Conservation (phyloP, 768 basidiomycete species). For the Suillus paluster region DNA sequence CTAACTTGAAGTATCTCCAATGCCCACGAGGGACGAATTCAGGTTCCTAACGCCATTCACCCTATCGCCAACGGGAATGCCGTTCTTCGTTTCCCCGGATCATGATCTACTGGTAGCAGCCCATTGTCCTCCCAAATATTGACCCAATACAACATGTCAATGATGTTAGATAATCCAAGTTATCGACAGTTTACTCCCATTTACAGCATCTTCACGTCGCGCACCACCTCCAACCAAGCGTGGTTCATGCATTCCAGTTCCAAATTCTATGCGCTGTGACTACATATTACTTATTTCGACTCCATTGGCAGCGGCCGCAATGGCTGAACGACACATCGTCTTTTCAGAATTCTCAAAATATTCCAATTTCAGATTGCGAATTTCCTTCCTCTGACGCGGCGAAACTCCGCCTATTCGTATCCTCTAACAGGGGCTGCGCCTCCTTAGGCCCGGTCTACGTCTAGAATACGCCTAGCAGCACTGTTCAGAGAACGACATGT, state of each 20-base stretch:
- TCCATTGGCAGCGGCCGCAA: neutral
- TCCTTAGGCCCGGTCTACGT: neutral
- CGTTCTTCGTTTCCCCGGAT: neutral
- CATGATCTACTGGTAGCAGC: neutral
- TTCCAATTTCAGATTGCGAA: neutral
- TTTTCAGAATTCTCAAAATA: conserved; percentile 1
- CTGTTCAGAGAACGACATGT: neutral
- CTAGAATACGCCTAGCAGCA: neutral
- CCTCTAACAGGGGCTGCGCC: neutral
- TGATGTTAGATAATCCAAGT: neutral
- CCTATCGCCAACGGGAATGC: neutral
- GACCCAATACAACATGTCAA: neutral
- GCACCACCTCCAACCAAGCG: neutral
- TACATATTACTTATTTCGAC: neutral
- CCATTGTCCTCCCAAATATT: neutral
- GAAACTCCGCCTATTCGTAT: no score
- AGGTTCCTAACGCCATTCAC: neutral
- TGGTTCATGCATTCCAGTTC: neutral
- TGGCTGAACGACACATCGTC: neutral
- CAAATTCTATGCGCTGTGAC: neutral
- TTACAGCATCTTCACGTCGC: neutral
- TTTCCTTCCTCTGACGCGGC: neutral
- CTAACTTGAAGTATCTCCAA: neutral
- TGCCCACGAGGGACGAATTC: neutral
- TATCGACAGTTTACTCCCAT: neutral